Conservation (phyloP, 208 protist genomes). For the Trypanosoma lewisi region DNA sequence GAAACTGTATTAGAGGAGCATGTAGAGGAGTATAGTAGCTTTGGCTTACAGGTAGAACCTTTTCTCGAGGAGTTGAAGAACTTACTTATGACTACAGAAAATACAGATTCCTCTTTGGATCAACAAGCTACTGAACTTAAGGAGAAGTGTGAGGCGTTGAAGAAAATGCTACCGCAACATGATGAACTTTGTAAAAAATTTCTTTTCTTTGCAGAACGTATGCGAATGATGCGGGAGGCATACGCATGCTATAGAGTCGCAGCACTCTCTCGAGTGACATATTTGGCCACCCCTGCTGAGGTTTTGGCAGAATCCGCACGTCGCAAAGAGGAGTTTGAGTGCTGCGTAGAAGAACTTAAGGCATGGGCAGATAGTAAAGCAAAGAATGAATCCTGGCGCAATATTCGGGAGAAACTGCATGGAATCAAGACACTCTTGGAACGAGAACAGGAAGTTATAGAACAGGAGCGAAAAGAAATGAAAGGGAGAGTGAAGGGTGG, state of each 20-base stretch:
- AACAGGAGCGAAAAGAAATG: slow-evolving; percentile 1
- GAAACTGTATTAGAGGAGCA: slow-evolving; percentile 67
- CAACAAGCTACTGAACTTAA: slow-evolving; percentile 19
- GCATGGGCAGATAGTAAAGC: slow-evolving; percentile 61
- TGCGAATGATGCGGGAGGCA: slow-evolving; percentile 44
- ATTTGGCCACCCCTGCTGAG: slow-evolving; percentile 48
- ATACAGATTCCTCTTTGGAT: slow-evolving; percentile 3
- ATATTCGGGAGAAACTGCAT: slow-evolving; percentile 72
- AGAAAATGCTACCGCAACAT: slow-evolving; percentile 23
- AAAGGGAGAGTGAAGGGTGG: background rate
- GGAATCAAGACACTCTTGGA: slow-evolving; percentile 72
- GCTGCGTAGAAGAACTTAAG: slow-evolving; percentile 68
- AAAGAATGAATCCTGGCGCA: slow-evolving; percentile 70
- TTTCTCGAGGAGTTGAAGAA: slow-evolving; percentile 33
- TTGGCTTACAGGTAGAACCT: slow-evolving; percentile 36
- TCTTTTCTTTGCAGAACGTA: slow-evolving; percentile 54
- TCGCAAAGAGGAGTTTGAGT: slow-evolving; percentile 76
- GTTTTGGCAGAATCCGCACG: slow-evolving; percentile 57
- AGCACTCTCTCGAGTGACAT: slow-evolving; percentile 75
- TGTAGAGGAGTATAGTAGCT: slow-evolving; percentile 60
- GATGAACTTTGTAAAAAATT: slow-evolving; percentile 37
- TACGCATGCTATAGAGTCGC: slow-evolving; percentile 73
- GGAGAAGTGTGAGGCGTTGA: slow-evolving; percentile 15
- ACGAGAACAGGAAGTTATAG: slow-evolving; percentile 36
- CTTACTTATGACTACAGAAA: background rate